A percentile compares a stretch with the other conserved stretches of the same genome.
phyloP scores from a whole-genome alignment of 2,329 filamentous ascomycete species.

The Penicillium hordei region DNA sequence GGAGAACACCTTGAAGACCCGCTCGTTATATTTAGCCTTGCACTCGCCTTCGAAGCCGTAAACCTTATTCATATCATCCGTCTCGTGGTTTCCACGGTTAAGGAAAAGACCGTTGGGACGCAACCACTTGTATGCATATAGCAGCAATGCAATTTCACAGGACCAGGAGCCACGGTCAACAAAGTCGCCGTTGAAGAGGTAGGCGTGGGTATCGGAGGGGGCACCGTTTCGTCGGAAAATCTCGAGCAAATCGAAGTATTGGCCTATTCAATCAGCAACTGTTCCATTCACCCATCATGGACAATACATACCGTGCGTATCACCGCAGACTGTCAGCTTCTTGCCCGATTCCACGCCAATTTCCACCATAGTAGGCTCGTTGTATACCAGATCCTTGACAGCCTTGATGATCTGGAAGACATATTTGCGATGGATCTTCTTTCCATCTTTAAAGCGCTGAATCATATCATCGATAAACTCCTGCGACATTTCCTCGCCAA shows the following conservation, averaged over 20 bases:
- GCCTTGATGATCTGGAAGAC: slow-evolving; percentile 94
- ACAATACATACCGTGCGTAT: slow-evolving; percentile 74
- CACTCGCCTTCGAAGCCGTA: slow-evolving; percentile 99
- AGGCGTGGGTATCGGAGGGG: slow-evolving; percentile 82
- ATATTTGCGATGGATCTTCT: slow-evolving; percentile 94
- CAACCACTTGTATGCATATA: slow-evolving; percentile 97
- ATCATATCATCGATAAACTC: slow-evolving; percentile 99
- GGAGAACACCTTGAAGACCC: slow-evolving; percentile 94
- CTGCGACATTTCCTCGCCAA: slow-evolving; percentile 83
- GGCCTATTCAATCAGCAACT: slow-evolving; percentile 56
- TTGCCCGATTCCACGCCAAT: slow-evolving; percentile 74
- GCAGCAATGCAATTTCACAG: slow-evolving; percentile 86
- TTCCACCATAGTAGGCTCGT: slow-evolving; percentile 97
- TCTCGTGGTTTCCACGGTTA: slow-evolving; percentile 98
- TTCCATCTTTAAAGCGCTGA: slow-evolving; percentile 89
- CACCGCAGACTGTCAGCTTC: slow-evolving; percentile 89
- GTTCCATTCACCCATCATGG: neutral
- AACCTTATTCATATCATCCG: slow-evolving; percentile 97
- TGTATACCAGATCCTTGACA: slow-evolving; percentile 83
- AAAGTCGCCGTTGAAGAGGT: slow-evolving; percentile 98
- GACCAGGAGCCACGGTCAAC: slow-evolving; percentile 98
- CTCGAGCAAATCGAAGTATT: slow-evolving; percentile 97
- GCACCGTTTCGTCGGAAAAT: slow-evolving; percentile 89
- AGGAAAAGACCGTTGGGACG: slow-evolving; percentile 85
- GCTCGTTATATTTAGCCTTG: slow-evolving; percentile 96